A percentile compares a stretch with the other conserved stretches of the same genome.
phyloP scores from a whole-genome alignment of 148 eudicot genomes.

The Vaccinium vitisidaea region DNA sequence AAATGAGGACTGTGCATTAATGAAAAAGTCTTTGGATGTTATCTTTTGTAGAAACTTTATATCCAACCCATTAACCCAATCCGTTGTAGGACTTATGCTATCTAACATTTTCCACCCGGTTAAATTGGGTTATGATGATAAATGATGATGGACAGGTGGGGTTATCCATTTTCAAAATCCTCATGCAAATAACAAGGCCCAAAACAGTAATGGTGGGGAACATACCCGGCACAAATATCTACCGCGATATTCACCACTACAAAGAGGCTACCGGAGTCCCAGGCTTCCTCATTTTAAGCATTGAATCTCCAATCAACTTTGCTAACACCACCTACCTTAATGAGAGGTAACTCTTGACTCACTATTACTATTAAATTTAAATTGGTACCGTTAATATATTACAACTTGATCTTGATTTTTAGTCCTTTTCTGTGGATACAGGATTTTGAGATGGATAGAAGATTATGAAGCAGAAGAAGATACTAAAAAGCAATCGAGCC shows the following conservation, averaged over 20 bases:
- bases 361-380: not conserved
- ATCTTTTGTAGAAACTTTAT: not conserved
- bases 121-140: too few species aligned
- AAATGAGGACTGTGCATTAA: not conserved
- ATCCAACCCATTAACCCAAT: not conserved
- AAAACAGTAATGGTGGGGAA: conserved; percentile 48
- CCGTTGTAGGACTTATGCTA: too few species aligned
- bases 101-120: too few species aligned
- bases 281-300: conserved; percentile 44
- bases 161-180: conserved; percentile 40
- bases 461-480: conserved; percentile 41
- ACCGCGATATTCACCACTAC: conserved; percentile 45
- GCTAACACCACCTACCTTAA: conserved; percentile 53
- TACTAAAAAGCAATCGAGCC: conserved; percentile 19
- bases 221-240: conserved; percentile 48
- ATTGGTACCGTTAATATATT: not conserved
- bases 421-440: not conserved
- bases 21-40: not conserved
- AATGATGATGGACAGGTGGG: conserved; percentile 35
- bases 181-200: conserved; percentile 54
- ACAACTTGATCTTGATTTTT: not conserved
- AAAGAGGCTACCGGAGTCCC: conserved; percentile 43
- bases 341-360: conserved; percentile 33
- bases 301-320: conserved; percentile 58
- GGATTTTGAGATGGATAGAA: conserved; percentile 59